A percentile compares a stretch with the other conserved stretches of the same genome.
Evolutionary conservation across 129 eudicot species (phyloP).

Genomic region (Erigeron canadensis): DNA sequence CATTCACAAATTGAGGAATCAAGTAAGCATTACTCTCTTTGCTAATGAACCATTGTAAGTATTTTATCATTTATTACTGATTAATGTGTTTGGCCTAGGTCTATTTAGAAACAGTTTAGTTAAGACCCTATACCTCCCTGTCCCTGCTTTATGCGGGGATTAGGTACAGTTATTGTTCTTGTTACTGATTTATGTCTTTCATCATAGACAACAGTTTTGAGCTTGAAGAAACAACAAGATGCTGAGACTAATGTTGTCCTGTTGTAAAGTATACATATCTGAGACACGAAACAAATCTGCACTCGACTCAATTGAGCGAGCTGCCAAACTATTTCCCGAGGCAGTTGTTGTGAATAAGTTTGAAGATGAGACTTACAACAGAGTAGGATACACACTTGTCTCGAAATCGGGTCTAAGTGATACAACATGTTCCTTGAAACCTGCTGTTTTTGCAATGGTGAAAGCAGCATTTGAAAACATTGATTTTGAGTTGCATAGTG

Average conservation of each 20-base stretch:
- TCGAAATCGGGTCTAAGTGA: conserved; percentile 41
- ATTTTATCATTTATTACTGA: too few relatives aligned
- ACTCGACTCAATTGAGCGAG: conserved; percentile 70
- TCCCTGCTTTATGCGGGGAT: too few relatives aligned
- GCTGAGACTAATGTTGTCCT: conserved; percentile 66
- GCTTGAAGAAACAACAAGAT: conserved; percentile 18
- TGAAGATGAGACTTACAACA: conserved; percentile 79
- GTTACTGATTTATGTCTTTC: too few relatives aligned
- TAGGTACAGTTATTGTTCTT: too few relatives aligned
- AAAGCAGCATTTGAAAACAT: conserved; percentile 73
- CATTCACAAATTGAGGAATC: too few relatives aligned
- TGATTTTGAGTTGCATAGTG: conserved; percentile 66
- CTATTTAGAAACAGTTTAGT: too few relatives aligned
- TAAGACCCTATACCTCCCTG: too few relatives aligned
- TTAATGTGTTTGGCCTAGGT: too few relatives aligned
- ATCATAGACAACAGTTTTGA: too few relatives aligned
- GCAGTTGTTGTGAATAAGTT: conserved; percentile 75
- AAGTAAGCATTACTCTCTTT: too few relatives aligned
- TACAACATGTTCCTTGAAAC: conserved; percentile 39
- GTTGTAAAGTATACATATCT: conserved; percentile 90
- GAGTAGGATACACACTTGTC: conserved; percentile 96
- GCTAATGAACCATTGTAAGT: too few relatives aligned
- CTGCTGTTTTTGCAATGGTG: conserved; percentile 77
- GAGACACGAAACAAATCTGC: conserved; percentile 91
- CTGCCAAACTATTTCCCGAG: conserved; percentile 65